Base-by-base conservation (phyloP, 495 filamentous ascomycete genomes). In the Lepidopterella palustris region DNA sequence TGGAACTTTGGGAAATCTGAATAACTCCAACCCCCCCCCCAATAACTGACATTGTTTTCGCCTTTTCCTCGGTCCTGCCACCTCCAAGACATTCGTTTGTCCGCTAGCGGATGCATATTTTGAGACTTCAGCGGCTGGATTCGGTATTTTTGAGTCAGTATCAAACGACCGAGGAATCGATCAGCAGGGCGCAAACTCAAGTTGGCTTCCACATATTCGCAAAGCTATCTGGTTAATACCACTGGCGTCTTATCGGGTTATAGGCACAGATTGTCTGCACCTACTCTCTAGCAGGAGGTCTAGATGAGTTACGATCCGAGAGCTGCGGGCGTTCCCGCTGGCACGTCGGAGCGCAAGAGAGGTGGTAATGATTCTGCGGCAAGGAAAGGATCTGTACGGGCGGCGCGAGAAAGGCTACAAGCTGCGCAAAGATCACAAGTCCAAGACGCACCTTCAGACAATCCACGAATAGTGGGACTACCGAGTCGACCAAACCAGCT, bases 301-400 rank as follows among this genome's bases (percentile, higher is more conserved):
- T 66, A 55, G 29, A 66, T 66, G 63, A 66, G 63, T 57, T 62
- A 66, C 59, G 59, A 62, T 55, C 59, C 59, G 25, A 57, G 62
- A 28, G 27, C 54, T 47, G 59, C 63, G 26, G 50, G 48, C 39
- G 26, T 59, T 59, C 59, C 62, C 10, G 60, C 59, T n/a, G 42
- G 57, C 51, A 42, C 28, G 45, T 32, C 57, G 47, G 48, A 56
- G 5, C 31, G 40, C 23, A 55, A 61, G 53, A 53, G 26, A 28
- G 58, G 61, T n/a, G 60, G 53, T 39, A 45, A 39, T 9, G 54
- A 52, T 5, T 31, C 29, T 4, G 15, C 21, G 35, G 53, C 42
- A 25, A 55, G 53, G 57, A 64, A 57, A 49, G 66, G 66, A 21
- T 68, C 66, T 13, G 66, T 68, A 26, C 62, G 66, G 25, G 62